Evolutionary conservation across 805 yeast genomes (phyloP).

Genomic region (Cyberlindnera amylophila): DNA sequence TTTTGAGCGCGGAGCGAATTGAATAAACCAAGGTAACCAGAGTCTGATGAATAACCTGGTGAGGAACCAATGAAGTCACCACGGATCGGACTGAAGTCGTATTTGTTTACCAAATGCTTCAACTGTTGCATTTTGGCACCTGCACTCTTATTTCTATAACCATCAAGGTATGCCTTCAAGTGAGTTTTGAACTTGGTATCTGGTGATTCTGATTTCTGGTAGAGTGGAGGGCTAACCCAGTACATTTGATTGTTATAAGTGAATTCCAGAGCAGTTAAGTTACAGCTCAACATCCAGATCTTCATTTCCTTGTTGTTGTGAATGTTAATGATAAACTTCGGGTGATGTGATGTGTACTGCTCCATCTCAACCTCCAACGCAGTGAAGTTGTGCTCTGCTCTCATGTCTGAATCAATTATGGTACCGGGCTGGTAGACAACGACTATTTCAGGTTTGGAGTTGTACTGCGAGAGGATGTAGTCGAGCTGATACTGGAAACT

Average conservation of each 20-base stretch:
- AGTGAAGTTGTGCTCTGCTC: slow-evolving; percentile 2
- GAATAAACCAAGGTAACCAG: slow-evolving; percentile 28
- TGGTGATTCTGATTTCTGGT: neutral
- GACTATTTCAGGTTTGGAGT: slow-evolving; percentile 16
- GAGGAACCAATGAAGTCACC: slow-evolving; percentile 33
- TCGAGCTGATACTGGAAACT: slow-evolving; percentile 44
- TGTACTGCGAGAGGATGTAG: slow-evolving; percentile 28
- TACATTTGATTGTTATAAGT: slow-evolving; percentile 58
- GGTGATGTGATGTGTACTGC: slow-evolving; percentile 53
- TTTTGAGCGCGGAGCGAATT: slow-evolving; percentile 19
- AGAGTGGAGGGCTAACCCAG: slow-evolving; percentile 53
- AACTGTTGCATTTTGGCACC: slow-evolving; percentile 1
- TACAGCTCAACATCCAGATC: slow-evolving; percentile 56
- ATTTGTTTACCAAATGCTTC: slow-evolving; percentile 11
- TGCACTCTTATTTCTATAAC: slow-evolving; percentile 32
- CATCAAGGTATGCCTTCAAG: slow-evolving; percentile 40
- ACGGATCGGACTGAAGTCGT: slow-evolving; percentile 43
- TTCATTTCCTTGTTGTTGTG: slow-evolving; percentile 39
- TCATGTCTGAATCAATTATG: slow-evolving; percentile 13
- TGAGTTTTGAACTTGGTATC: slow-evolving; percentile 40
- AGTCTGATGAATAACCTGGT: slow-evolving; percentile 4
- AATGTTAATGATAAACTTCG: slow-evolving; percentile 62
- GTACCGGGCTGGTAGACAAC: slow-evolving; percentile 34
- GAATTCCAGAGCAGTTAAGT: slow-evolving; percentile 52
- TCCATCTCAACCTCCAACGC: slow-evolving; percentile 32